These are phyloP conservation scores for Claviceps spartinae DNA, from an alignment of 2,329 filamentous ascomycete species.

Conservation along the genomic window DNA sequence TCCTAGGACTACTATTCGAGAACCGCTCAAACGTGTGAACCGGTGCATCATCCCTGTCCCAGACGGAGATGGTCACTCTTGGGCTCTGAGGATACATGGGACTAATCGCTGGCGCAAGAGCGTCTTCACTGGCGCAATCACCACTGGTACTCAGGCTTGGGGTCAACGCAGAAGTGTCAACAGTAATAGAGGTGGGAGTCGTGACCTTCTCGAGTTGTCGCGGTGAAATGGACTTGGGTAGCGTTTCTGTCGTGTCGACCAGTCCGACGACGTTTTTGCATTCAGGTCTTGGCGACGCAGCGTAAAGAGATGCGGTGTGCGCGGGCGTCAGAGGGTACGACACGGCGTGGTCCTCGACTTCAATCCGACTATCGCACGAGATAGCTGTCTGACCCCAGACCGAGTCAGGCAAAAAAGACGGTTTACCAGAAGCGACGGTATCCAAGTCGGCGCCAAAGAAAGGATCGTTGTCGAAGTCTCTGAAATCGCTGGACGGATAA, in stretches of 20 bases:
- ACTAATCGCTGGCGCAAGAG: slow-evolving; percentile 23
- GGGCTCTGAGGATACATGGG: slow-evolving; percentile 37
- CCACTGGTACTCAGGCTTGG: slow-evolving; percentile 33
- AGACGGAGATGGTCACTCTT: slow-evolving; percentile 42
- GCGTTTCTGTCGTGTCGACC: slow-evolving; percentile 10
- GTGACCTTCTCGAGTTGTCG: slow-evolving; percentile 29
- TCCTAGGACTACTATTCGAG: slow-evolving; percentile 24
- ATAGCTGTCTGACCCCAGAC: slow-evolving; percentile 11
- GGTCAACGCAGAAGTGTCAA: slow-evolving; percentile 27
- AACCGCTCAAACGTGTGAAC: slow-evolving; percentile 27
- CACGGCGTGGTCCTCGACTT: slow-evolving; percentile 11
- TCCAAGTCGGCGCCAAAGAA: slow-evolving; percentile 38
- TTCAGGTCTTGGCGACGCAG: slow-evolving; percentile 27
- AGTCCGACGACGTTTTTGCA: slow-evolving; percentile 14
- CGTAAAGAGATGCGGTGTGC: slow-evolving; percentile 34
- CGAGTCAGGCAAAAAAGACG: slow-evolving; percentile 30
- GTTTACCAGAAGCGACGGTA: slow-evolving; percentile 25
- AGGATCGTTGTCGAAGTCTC: slow-evolving; percentile 34
- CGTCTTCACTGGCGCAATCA: slow-evolving; percentile 37
- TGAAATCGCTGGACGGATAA: slow-evolving; percentile 36
- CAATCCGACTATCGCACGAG: slow-evolving; percentile 6
- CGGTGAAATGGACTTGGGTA: slow-evolving; percentile 26
- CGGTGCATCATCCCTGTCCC: slow-evolving; percentile 30
- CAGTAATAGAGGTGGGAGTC: slow-evolving; percentile 18
- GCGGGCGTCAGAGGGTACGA: slow-evolving; percentile 37